Percentiles rank a stretch among this genome's conserved stretches.
Evolutionary conservation across 2,329 filamentous ascomycete genomes (phyloP).

Genomic region (Lecanoromycetidae sp.): DNA sequence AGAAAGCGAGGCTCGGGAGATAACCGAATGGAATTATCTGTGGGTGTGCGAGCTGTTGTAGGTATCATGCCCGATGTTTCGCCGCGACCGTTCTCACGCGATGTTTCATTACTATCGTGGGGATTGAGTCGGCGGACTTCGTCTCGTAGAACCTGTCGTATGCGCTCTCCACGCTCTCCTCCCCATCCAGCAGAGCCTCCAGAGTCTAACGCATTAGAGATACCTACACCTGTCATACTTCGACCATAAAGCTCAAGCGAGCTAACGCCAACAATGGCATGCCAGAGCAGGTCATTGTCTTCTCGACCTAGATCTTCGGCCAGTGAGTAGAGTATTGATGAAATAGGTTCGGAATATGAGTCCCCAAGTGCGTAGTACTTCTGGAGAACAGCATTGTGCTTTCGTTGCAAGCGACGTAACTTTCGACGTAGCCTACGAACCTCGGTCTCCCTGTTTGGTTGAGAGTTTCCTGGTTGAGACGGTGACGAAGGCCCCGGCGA

Average conservation of each 20-base stretch:
- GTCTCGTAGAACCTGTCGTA: slow-evolving; percentile 76
- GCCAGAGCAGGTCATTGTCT: slow-evolving; percentile 92
- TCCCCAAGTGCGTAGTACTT: slow-evolving; percentile 78
- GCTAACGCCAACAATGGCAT: slow-evolving; percentile 88
- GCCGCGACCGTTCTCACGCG: slow-evolving; percentile 48
- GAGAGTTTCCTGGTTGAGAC: slow-evolving; percentile 30
- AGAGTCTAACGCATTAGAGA: slow-evolving; percentile 42
- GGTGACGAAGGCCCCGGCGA: slow-evolving; percentile 30
- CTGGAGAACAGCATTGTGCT: slow-evolving; percentile 64
- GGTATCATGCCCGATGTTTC: slow-evolving; percentile 74
- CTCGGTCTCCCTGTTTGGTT: too few species aligned
- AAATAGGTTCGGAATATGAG: slow-evolving; percentile 89
- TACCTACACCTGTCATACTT: slow-evolving; percentile 65
- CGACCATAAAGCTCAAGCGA: slow-evolving; percentile 85
- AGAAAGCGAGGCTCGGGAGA: slow-evolving; percentile 91
- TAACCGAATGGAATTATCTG: slow-evolving; percentile 81
- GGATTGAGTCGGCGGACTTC: slow-evolving; percentile 92
- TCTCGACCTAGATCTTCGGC: slow-evolving; percentile 91
- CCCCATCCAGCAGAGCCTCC: slow-evolving; percentile 60
- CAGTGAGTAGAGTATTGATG: slow-evolving; percentile 85
- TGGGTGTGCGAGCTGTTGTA: slow-evolving; percentile 75
- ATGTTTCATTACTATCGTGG: slow-evolving; percentile 46
- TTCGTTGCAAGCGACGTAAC: slow-evolving; percentile 60
- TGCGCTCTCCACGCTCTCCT: slow-evolving; percentile 66
- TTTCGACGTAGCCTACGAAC: slow-evolving; percentile 54